Base-by-base conservation (phyloP, 2,329 filamentous ascomycete genomes). In the Cytospora schulzeri region DNA sequence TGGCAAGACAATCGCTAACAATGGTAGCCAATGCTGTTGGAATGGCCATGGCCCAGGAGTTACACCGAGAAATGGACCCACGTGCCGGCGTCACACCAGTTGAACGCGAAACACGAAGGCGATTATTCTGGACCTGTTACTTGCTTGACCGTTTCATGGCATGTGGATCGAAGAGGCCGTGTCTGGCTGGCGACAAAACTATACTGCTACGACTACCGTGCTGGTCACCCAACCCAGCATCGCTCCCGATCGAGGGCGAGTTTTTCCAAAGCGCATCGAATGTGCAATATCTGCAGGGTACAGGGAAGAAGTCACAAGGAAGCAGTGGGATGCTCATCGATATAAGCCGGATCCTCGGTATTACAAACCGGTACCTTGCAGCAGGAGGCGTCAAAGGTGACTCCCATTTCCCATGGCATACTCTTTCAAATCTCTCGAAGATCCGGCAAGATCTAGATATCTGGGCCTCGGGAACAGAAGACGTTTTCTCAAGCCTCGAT, bases 41-140 rank as follows among this genome's bases (percentile, higher is more conserved):
- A 53, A 96, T 96, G 91, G 88, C 90, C 2, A 86, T 93, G 75
- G 91, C 91, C 4, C 82, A 96, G 14, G 91, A 93, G 72, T 80
- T 95, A 3, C 91, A 96, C 72, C 86, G 91, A 35, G 92, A 96
- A 76, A 79, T 89, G 52, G 88, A 92, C 28, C 73, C 81, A 7
- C 84, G 85, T 58, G 79, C 85, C 15, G 84, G 85, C 62, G 82
- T 91, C 14, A 85, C 86, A 0, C 82, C 87, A 0, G 79, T 86
- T 4, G 92, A 96, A 72, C 85, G 90, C 63, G 92, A 96, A 77
- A 88, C 88, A 72, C 84, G 91, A 54, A 83, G 92, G 62, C 85
- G 91, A n/a, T 79, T 96, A 2, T 96, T 96, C 75, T 96, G 92
- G 92, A 89, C 91, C 2, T 94, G 91, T 73, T 96, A 95, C 71